Conservation (phyloP, 306 rosid genomes). For the Hippophae gyantsensis region DNA sequence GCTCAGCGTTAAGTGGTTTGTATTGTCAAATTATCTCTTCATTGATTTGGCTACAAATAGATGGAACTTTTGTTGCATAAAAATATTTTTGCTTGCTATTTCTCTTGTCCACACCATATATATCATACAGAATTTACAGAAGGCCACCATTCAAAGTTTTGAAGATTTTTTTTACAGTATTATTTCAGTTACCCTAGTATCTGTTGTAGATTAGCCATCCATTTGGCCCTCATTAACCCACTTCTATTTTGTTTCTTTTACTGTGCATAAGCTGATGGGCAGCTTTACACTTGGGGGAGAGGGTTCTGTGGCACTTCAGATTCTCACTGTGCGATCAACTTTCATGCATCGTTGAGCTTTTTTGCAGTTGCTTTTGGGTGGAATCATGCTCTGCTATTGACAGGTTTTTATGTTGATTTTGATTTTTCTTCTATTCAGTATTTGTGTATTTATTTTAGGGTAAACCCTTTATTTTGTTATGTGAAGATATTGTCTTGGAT, state of each 20-base stretch:
- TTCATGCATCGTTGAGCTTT: slow-evolving; percentile 27
- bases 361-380: slow-evolving; percentile 54
- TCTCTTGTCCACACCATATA: no score
- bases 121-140: background rate
- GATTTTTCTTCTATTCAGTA: background rate
- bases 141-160: background rate
- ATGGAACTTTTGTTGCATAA: background rate
- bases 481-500: slow-evolving; percentile 10
- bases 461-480: background rate
- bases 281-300: slow-evolving; percentile 83
- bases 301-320: slow-evolving; percentile 55
- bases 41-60: slow-evolving; percentile 7
- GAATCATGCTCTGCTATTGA: slow-evolving; percentile 76
- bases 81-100: no score
- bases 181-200: background rate
- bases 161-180: background rate
- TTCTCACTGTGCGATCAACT: slow-evolving; percentile 35
- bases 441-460: slow-evolving; percentile 6
- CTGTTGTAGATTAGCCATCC: background rate
- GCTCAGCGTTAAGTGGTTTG: slow-evolving; percentile 70
- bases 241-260: background rate
- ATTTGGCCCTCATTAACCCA: background rate
- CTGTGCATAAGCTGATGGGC: slow-evolving; percentile 48
- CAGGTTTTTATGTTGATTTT: slow-evolving; percentile 33
- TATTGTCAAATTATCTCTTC: slow-evolving; percentile 10